phyloP scores from a whole-genome alignment of 2,329 filamentous ascomycete species.

The Diaporthe citrichinensis region DNA sequence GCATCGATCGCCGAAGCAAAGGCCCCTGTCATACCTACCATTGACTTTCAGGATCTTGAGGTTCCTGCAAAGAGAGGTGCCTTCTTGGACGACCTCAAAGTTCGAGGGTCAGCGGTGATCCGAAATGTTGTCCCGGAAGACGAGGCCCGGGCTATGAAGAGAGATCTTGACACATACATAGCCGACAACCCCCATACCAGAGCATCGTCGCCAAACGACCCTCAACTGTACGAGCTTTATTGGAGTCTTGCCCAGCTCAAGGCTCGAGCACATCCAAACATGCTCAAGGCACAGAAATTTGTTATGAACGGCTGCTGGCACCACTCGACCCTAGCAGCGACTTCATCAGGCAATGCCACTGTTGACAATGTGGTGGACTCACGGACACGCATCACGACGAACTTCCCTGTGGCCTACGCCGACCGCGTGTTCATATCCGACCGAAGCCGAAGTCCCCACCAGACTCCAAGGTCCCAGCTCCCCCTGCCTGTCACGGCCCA shows the following conservation, averaged over 20 bases:
- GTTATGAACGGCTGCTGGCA: constrained; percentile 65
- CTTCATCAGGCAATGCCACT: not conserved
- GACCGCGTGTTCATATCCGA: constrained; percentile 68
- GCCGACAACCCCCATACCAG: constrained; percentile 60
- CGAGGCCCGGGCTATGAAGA: constrained; percentile 61
- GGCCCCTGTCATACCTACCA: constrained; percentile 56
- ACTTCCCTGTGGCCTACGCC: constrained; percentile 70
- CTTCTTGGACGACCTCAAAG: constrained; percentile 49
- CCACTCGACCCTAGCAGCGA: constrained; percentile 49
- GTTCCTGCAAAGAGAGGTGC: constrained; percentile 31
- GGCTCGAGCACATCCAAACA: constrained; percentile 55
- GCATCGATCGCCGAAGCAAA: constrained; percentile 52
- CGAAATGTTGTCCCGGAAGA: constrained; percentile 50
- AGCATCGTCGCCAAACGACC: constrained; percentile 48
- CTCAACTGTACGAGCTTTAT: constrained; percentile 55
- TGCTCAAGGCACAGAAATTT: constrained; percentile 60
- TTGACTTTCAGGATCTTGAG: constrained; percentile 57
- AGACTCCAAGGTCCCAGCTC: constrained; percentile 59
- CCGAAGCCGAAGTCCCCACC: not conserved
- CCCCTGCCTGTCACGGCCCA: constrained; percentile 66
- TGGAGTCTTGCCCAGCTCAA: constrained; percentile 58
- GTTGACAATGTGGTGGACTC: constrained; percentile 52
- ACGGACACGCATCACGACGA: constrained; percentile 57
- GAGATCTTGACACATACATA: constrained; percentile 67
- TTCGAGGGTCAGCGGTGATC: constrained; percentile 51